A percentile compares a stretch with the other conserved stretches of the same genome.
Evolutionary conservation across 1,139 yeast genomes (phyloP).

Genomic region (Nadsonia commutata): DNA sequence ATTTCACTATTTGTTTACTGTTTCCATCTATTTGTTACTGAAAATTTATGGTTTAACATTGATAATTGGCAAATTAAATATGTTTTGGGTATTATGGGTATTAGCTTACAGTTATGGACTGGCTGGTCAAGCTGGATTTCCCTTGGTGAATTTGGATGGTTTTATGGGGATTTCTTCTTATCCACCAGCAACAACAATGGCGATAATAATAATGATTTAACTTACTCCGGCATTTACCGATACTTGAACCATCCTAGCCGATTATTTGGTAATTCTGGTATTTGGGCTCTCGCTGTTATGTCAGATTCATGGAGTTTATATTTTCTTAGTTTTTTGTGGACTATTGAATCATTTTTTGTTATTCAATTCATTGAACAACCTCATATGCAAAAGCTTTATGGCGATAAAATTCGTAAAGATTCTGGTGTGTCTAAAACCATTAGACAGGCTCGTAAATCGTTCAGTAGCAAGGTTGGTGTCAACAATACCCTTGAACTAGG

Average conservation of each 20-base stretch:
- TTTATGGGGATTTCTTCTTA: conserved; percentile 75
- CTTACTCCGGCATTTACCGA: conserved; percentile 75
- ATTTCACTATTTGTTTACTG: conserved; percentile 20
- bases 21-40: conserved; percentile 13
- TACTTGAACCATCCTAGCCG: conserved; percentile 80
- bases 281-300: conserved; percentile 63
- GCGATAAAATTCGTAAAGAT: conserved; percentile 33
- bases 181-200: conserved; percentile 25
- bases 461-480: conserved; percentile 1
- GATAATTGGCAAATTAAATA: conserved; percentile 37
- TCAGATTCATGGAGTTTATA: conserved; percentile 45
- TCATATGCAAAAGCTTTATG: conserved; percentile 69
- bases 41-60: conserved; percentile 8
- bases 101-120: conserved; percentile 58
- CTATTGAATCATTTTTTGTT: conserved; percentile 48
- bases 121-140: conserved; percentile 56
- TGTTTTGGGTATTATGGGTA: conserved; percentile 39
- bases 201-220: conserved; percentile 30
- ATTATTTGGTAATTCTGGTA: conserved; percentile 66
- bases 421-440: conserved; percentile 58
- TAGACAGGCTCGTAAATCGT: conserved; percentile 22
- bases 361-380: conserved; percentile 65
- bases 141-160: conserved; percentile 81
- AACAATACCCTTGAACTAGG: conserved; percentile 18
- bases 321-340: conserved; percentile 51